Evolutionary conservation across 805 yeast species (phyloP), one percentile per base, ranked within the genome.

Genomic region (Blastobotrys parvus): DNA sequence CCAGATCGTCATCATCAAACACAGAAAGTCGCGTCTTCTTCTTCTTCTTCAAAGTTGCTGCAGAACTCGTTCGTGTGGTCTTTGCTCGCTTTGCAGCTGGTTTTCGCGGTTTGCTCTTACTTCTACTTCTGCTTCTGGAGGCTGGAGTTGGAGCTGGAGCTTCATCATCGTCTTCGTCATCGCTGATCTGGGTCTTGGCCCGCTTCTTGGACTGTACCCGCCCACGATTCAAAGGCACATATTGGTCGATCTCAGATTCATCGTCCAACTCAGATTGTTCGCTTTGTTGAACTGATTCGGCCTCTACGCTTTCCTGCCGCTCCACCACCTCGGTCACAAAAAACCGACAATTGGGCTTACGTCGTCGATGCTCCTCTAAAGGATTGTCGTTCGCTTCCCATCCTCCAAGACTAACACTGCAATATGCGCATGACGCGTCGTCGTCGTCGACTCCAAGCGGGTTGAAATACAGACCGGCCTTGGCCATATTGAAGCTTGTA

Each of bases 341-440:
- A 31, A 69, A 61, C 48, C 65, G 61, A 57, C 82, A 70, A 21
- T 64, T 54, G 2, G 65, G 67, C 18, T 63, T 59, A 39, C 74
- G 56, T 42, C 62, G 59, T n/a, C 54, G 48, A 55, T 83, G 92
- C 49, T 78, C 87, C 13, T 51, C 65, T 6, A 70, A 45, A 0
- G 89, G 90, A 45, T 73, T 77, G 59, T 85, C 92, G 2, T 64
- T 69, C 1, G 61, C 56, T 45, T 74, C 83, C 94, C 94, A 84
- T 2, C 87, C 88, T 42, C 82, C 82, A 13, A 75, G 61, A 0
- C 80, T 71, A 16, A 72, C 63, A 8, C 74, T 75, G 59, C 94
- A 84, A 54, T 75, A 76, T 49, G 74, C 66, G 57, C 94, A 84
- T 2, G 74, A 64, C 1, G 77, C 77, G 21, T 73, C 68, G 56